Evolutionary conservation across 2,329 filamentous ascomycete genomes (phyloP).

Genomic region (Colletotrichum sp.): DNA sequence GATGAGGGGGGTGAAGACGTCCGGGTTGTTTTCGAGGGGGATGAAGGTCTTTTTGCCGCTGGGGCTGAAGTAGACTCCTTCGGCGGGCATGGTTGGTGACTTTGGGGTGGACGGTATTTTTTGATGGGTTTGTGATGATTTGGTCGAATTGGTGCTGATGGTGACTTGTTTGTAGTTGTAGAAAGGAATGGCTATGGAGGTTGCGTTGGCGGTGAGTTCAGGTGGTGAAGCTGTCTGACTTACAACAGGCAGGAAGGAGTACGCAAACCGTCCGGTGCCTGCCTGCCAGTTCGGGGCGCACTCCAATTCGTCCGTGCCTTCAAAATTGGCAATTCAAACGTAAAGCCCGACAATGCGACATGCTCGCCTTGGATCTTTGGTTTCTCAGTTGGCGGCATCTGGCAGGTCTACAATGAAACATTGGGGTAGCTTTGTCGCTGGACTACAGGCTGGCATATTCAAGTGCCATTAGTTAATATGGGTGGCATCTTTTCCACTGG

Average conservation of each 20-base stretch:
- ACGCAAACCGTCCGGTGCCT: neutral
- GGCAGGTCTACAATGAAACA: neutral
- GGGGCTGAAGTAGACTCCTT: constrained; percentile 28
- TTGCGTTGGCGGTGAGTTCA: neutral
- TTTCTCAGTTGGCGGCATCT: neutral
- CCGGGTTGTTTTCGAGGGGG: constrained; percentile 67
- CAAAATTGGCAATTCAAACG: neutral
- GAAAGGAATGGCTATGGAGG: accelerated
- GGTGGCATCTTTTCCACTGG: neutral
- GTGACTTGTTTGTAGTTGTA: neutral
- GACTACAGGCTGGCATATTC: neutral
- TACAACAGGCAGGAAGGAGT: neutral
- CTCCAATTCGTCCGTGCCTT: neutral
- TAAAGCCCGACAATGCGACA: neutral
- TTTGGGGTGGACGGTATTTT: neutral
- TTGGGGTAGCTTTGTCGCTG: accelerated
- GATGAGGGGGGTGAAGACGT: constrained; percentile 76
- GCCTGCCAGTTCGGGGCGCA: neutral
- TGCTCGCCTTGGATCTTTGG: neutral
- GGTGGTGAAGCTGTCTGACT: neutral
- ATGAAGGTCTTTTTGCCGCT: constrained; percentile 39
- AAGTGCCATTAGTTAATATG: neutral
- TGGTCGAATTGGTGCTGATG: neutral
- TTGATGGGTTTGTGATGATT: neutral
- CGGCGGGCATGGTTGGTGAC: constrained; percentile 25